Conservation (phyloP, 2,329 filamentous ascomycete species). For the Claviceps maximensis region DNA sequence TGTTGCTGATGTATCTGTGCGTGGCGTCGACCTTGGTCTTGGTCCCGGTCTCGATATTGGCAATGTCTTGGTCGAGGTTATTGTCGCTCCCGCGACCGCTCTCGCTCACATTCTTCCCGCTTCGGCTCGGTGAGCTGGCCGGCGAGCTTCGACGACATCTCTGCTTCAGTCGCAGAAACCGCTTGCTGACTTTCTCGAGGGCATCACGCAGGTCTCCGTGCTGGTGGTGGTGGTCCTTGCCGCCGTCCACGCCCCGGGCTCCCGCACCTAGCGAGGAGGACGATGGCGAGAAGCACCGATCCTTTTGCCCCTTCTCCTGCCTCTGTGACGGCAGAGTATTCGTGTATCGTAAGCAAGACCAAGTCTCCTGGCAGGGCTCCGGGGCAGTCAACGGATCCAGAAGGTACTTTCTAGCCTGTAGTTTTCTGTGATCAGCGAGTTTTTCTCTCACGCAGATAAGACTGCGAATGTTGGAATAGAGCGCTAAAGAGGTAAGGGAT, state of each 20-base stretch:
- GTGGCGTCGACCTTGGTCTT: not conserved
- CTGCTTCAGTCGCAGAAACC: not conserved
- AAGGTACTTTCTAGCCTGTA: conserved; percentile 50
- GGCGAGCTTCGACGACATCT: not conserved
- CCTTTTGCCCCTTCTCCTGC: not conserved
- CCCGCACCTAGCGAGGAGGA: not conserved
- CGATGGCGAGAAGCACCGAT: not conserved
- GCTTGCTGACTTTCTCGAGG: not conserved
- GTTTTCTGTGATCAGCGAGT: not conserved
- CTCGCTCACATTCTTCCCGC: too few species aligned
- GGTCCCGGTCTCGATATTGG: not conserved
- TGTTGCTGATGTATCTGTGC: not conserved
- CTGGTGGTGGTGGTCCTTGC: not conserved
- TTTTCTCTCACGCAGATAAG: too few species aligned
- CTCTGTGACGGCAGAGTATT: not conserved
- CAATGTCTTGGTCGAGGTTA: not conserved
- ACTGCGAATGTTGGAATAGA: too few species aligned
- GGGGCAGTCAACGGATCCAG: conserved; percentile 57
- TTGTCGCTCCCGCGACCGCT: not conserved
- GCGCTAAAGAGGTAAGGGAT: too few species aligned
- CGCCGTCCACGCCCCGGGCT: too few species aligned
- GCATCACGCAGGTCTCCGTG: not conserved
- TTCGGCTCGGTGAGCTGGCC: not conserved
- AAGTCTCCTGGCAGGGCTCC: conserved; percentile 54
- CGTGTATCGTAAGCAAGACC: conserved; percentile 18